phyloP scores from a whole-genome alignment of 441 rosid genomes.

The Erodium trifolium region DNA sequence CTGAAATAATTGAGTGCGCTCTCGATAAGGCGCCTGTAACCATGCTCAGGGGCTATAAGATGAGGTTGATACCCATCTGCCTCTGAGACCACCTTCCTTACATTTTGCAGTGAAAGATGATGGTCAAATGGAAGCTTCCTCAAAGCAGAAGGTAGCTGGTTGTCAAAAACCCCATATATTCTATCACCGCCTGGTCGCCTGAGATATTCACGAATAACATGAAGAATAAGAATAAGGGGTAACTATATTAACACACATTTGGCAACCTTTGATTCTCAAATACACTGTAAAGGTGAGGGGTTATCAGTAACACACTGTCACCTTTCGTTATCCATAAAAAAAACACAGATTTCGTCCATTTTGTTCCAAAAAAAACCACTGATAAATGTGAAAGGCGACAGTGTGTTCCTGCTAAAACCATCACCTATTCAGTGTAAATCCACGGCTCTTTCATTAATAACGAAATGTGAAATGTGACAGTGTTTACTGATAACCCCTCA shows the following conservation, averaged over 20 bases:
- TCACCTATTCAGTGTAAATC: too few species aligned
- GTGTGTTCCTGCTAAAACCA: too few species aligned
- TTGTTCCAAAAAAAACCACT: too few species aligned
- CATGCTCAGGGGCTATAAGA: slow-evolving; percentile 98
- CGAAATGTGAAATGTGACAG: too few species aligned
- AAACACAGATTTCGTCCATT: too few species aligned
- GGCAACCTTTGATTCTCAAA: too few species aligned
- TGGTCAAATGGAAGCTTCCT: slow-evolving; percentile 93
- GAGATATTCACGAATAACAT: slow-evolving; percentile 15
- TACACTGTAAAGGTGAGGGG: too few species aligned
- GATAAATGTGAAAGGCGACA: too few species aligned
- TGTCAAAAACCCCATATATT: slow-evolving; percentile 88
- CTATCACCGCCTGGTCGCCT: slow-evolving; percentile 99
- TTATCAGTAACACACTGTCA: too few species aligned
- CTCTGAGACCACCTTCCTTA: slow-evolving; percentile 85
- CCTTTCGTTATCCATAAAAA: too few species aligned
- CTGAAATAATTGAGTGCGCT: slow-evolving; percentile 85
- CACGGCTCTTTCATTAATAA: too few species aligned
- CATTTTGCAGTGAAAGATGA: slow-evolving; percentile 84
- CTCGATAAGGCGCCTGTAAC: slow-evolving; percentile 93
- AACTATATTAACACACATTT: neutral
- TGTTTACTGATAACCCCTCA: too few species aligned
- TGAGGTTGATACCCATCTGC: slow-evolving; percentile 99
- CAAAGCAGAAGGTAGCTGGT: slow-evolving; percentile 93
- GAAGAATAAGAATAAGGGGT: neutral